Evolutionary conservation across 1,284 basidiomycete species (phyloP).

Genomic region (Ceratobasidium sp.): DNA sequence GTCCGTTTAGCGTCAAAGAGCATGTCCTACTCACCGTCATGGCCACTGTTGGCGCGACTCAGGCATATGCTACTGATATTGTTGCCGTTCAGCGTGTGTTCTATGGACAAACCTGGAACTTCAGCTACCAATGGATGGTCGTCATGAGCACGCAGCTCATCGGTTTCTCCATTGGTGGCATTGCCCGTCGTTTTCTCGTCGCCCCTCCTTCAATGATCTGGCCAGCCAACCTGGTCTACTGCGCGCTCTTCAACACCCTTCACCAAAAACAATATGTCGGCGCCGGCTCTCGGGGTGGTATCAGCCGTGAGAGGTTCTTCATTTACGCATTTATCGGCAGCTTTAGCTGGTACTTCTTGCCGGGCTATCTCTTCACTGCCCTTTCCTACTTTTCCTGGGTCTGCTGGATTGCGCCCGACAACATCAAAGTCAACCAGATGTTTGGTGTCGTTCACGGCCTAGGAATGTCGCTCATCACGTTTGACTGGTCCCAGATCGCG

Average conservation of each 20-base stretch:
- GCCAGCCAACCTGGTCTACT: constrained; percentile 68
- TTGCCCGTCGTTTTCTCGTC: constrained; percentile 70
- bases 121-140: constrained; percentile 56
- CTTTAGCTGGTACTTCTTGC: constrained; percentile 71
- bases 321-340: constrained; percentile 64
- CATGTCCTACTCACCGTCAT: constrained; percentile 55
- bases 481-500: constrained; percentile 63
- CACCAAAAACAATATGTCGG: constrained; percentile 69
- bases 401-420: constrained; percentile 75
- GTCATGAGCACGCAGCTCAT: constrained; percentile 72
- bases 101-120: constrained; percentile 55
- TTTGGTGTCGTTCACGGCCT: constrained; percentile 69
- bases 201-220: constrained; percentile 82
- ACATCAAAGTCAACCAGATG: constrained; percentile 65
- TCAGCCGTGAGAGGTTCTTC: constrained; percentile 81
- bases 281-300: constrained; percentile 66
- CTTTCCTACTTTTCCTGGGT: constrained; percentile 75
- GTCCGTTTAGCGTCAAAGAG: constrained; percentile 80
- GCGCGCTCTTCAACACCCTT: constrained; percentile 71
- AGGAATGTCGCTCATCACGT: constrained; percentile 56
- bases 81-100: constrained; percentile 67
- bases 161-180: constrained; percentile 70
- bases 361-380: constrained; percentile 75
- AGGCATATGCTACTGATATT: constrained; percentile 57
- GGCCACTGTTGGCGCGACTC: constrained; percentile 46